A percentile compares a stretch with the other conserved stretches of the same genome.
phyloP scores from a whole-genome alignment of 2,329 filamentous ascomycete genomes.

The Aspergillus novofumigatus region DNA sequence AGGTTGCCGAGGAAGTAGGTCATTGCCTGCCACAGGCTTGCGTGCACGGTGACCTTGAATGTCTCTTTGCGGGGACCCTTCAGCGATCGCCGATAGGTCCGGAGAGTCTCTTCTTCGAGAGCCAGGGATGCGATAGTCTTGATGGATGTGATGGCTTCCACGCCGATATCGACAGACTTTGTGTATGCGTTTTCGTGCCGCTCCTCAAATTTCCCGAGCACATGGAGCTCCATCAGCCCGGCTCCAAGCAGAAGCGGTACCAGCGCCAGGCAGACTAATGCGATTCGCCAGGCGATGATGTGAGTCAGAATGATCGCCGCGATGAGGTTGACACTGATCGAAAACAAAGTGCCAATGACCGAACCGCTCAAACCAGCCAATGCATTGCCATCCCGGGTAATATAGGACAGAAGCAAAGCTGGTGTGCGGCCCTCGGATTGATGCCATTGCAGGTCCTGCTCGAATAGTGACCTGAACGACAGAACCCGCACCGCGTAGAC shows the following conservation, averaged over 20 bases:
- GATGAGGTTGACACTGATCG: slow-evolving; percentile 64
- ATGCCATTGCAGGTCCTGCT: slow-evolving; percentile 68
- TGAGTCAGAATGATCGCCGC: slow-evolving; percentile 65
- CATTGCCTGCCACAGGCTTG: slow-evolving; percentile 45
- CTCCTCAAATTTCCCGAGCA: slow-evolving; percentile 57
- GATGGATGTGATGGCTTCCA: slow-evolving; percentile 51
- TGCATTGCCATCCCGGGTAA: slow-evolving; percentile 65
- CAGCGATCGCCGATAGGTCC: slow-evolving; percentile 44
- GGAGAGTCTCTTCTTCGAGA: slow-evolving; percentile 47
- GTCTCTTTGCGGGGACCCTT: slow-evolving; percentile 48
- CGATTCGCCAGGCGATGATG: slow-evolving; percentile 72
- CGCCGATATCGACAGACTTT: slow-evolving; percentile 48
- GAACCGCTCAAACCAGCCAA: slow-evolving; percentile 66
- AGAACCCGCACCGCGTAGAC: slow-evolving; percentile 61
- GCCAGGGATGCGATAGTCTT: slow-evolving; percentile 50
- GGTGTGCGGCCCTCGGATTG: slow-evolving; percentile 61
- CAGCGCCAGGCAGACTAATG: slow-evolving; percentile 64
- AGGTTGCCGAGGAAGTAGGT: slow-evolving; percentile 54
- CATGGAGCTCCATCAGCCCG: slow-evolving; percentile 63
- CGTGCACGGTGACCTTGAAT: slow-evolving; percentile 45
- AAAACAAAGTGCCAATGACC: slow-evolving; percentile 65
- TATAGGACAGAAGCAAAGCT: slow-evolving; percentile 59
- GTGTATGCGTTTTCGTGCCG: slow-evolving; percentile 50
- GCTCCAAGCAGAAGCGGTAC: slow-evolving; percentile 66
- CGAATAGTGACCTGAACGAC: slow-evolving; percentile 61